Evolutionary conservation across 2,329 filamentous ascomycete genomes (phyloP).

Genomic region (Epichloe elymi): DNA sequence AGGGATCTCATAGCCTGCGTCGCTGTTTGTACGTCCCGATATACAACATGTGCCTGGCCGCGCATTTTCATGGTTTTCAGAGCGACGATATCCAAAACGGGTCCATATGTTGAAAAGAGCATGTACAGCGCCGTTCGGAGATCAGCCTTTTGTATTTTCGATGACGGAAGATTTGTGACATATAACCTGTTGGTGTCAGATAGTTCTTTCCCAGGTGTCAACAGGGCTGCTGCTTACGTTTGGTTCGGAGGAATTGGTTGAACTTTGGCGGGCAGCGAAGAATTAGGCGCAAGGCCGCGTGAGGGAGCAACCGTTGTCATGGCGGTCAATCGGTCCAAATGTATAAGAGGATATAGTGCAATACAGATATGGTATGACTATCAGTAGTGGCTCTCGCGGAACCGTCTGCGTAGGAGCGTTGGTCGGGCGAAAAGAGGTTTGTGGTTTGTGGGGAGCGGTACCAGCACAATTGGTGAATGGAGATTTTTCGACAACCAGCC

Average conservation of each 20-base stretch:
- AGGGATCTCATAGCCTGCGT: conserved; percentile 87
- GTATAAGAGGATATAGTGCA: neutral
- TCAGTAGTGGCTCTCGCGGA: neutral
- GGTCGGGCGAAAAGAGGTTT: neutral
- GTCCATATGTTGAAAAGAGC: conserved; percentile 86
- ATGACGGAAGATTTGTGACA: conserved; percentile 68
- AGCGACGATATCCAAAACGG: conserved; percentile 82
- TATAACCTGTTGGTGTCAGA: conserved; percentile 53
- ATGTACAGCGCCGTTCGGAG: conserved; percentile 80
- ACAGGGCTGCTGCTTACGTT: conserved; percentile 39
- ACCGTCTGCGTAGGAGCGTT: neutral
- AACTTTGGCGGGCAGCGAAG: conserved; percentile 35
- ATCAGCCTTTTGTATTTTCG: conserved; percentile 83
- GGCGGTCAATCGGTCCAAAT: conserved; percentile 7
- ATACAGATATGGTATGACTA: neutral
- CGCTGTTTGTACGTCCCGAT: conserved; percentile 77
- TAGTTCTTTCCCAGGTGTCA: neutral
- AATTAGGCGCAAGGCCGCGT: conserved; percentile 26
- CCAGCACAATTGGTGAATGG: neutral
- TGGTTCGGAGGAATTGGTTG: conserved; percentile 55
- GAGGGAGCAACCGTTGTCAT: conserved; percentile 26
- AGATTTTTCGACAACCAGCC: conserved; percentile 1
- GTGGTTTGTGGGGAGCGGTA: neutral
- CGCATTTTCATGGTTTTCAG: conserved; percentile 87
- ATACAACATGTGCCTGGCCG: conserved; percentile 88